These are phyloP conservation scores for Pyronema omphalodes DNA, from an alignment of 495 filamentous ascomycete genomes.

Conservation along the genomic window DNA sequence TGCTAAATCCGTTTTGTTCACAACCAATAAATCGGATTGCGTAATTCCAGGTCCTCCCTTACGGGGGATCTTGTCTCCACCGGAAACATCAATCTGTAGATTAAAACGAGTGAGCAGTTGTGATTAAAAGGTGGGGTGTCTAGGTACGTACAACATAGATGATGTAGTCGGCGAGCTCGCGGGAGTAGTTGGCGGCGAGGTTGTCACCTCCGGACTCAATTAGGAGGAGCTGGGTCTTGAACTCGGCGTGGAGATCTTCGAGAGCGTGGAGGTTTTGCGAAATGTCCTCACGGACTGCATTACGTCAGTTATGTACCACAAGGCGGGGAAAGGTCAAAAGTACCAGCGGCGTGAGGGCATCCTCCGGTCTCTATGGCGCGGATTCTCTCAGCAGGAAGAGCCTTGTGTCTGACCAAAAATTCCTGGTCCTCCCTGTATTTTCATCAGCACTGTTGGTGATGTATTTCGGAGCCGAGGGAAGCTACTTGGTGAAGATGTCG, in stretches of 20 bases:
- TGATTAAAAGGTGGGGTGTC: not conserved
- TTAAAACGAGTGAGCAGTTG: not conserved
- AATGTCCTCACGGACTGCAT: constrained; percentile 79
- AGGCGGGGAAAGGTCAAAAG: not conserved
- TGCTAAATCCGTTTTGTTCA: constrained; percentile 94
- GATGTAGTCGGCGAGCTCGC: constrained; percentile 91
- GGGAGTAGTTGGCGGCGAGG: constrained; percentile 83
- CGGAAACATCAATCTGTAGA: constrained; percentile 62
- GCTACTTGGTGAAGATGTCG: constrained; percentile 85
- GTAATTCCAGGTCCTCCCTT: constrained; percentile 97
- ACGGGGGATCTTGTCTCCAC: constrained; percentile 90
- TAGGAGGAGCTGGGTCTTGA: constrained; percentile 53
- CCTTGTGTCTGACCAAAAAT: constrained; percentile 73
- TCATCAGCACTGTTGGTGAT: constrained; percentile 3
- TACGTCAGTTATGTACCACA: not conserved
- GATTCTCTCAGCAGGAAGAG: constrained; percentile 67
- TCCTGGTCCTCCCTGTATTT: constrained; percentile 70
- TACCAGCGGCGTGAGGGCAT: constrained; percentile 74
- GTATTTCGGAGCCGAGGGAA: not conserved
- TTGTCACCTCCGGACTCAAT: constrained; percentile 96
- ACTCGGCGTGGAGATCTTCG: constrained; percentile 62
- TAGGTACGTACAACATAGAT: constrained; percentile 49
- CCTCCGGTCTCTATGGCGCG: constrained; percentile 94
- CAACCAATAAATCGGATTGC: constrained; percentile 73
- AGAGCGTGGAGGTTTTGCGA: constrained; percentile 79